Evolutionary conservation across 2,329 filamentous ascomycete genomes (phyloP).

Genomic region (Diaporthe aspalathi): DNA sequence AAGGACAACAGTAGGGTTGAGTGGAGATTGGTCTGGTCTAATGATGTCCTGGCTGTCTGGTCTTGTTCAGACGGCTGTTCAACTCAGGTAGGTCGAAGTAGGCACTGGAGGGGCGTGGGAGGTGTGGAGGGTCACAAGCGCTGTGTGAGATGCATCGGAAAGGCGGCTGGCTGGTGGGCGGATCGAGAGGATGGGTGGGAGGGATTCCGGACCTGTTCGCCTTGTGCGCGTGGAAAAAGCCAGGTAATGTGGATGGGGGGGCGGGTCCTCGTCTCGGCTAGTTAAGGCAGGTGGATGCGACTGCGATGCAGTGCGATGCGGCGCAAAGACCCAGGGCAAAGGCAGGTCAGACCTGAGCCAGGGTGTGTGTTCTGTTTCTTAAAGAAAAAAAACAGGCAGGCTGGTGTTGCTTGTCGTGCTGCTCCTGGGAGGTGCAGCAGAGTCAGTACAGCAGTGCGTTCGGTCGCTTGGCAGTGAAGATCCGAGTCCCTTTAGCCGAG

Average conservation of each 20-base stretch:
- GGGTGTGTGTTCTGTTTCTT: slow-evolving; percentile 8
- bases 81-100: not conserved
- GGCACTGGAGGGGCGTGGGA: not conserved
- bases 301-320: slow-evolving; percentile 6
- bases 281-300: slow-evolving; percentile 11
- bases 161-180: slow-evolving; percentile 16
- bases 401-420: not conserved
- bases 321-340: too few species aligned
- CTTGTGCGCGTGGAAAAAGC: slow-evolving; percentile 25
- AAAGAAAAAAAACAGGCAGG: slow-evolving; percentile 12
- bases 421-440: not conserved
- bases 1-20: slow-evolving; percentile 46
- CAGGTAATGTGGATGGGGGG: slow-evolving; percentile 10
- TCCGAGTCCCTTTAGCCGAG: slow-evolving; percentile 20
- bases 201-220: slow-evolving; percentile 19
- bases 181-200: slow-evolving; percentile 14
- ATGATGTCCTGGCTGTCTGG: not conserved
- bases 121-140: slow-evolving; percentile 12
- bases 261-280: slow-evolving; percentile 12
- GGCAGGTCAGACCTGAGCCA: not conserved
- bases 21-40: slow-evolving; percentile 47
- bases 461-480: slow-evolving; percentile 25
- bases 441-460: slow-evolving; percentile 20
- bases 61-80: not conserved
- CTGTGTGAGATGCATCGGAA: slow-evolving; percentile 22